Percentiles rank a stretch among this genome's conserved stretches.
phyloP scores from a whole-genome alignment of 2,329 filamentous ascomycete genomes.

The Alternaria panax region DNA sequence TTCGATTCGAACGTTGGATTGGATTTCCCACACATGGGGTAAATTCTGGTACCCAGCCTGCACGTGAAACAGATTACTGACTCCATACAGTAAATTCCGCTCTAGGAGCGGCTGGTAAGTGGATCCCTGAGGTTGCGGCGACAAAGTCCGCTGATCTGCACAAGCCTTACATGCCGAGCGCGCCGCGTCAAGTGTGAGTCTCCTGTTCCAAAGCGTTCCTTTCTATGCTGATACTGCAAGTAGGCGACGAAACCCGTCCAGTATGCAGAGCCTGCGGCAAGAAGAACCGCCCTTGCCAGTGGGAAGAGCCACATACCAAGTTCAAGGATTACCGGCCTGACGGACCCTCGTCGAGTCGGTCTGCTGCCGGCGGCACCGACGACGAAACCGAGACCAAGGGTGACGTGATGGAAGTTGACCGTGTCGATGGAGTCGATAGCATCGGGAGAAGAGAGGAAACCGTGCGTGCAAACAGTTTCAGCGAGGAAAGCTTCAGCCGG shows the following conservation, averaged over 20 bases:
- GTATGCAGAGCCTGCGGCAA: constrained; percentile 43
- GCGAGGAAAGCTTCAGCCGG: constrained; percentile 23
- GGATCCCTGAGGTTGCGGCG: not conserved
- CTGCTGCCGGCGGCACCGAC: constrained; percentile 13
- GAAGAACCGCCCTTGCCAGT: constrained; percentile 42
- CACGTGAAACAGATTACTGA: not conserved
- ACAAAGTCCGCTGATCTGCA: constrained; percentile 8
- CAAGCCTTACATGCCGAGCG: constrained; percentile 40
- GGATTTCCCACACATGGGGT: constrained; percentile 13
- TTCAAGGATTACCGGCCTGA: constrained; percentile 40
- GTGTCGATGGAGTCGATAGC: constrained; percentile 12
- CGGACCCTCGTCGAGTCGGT: constrained; percentile 23
- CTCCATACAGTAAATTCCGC: constrained; percentile 39
- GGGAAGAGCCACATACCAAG: constrained; percentile 37
- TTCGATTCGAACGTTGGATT: constrained; percentile 8
- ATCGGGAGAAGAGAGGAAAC: not conserved
- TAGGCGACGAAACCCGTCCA: constrained; percentile 41
- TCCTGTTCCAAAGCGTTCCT: not conserved
- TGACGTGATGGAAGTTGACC: constrained; percentile 26
- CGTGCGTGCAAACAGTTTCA: not conserved
- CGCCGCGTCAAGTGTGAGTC: constrained; percentile 44
- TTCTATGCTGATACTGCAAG: constrained; percentile 3
- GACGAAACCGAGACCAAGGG: constrained; percentile 16
- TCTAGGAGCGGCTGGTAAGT: constrained; percentile 45
- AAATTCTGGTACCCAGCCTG: not conserved